Evolutionary conservation across 176 grass and related monocot genomes (phyloP).

Genomic region (Rhipidocladum racemiflorum): DNA sequence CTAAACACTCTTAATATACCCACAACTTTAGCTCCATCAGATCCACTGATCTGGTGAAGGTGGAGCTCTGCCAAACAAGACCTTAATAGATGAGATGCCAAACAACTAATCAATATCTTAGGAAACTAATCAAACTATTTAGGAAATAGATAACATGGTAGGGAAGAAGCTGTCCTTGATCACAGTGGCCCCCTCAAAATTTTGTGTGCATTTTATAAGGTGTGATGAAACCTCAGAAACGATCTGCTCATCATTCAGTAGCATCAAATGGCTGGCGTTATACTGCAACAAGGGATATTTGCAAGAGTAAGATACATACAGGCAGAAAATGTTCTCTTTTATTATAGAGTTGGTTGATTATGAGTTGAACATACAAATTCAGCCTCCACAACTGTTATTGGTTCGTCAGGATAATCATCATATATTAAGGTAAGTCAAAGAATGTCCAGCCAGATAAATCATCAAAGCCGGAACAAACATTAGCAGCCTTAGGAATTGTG

Average conservation of each 20-base stretch:
- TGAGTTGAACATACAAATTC: conserved; percentile 72
- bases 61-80: too few species aligned
- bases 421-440: conserved; percentile 71
- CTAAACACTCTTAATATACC: too few species aligned
- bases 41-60: too few species aligned
- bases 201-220: conserved; percentile 61
- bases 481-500: conserved; percentile 64
- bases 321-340: neutral
- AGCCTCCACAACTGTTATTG: conserved; percentile 63
- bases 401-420: conserved; percentile 66
- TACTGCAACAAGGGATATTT: conserved; percentile 42
- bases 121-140: too few species aligned
- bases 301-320: conserved; percentile 29
- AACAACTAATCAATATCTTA: too few species aligned
- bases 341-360: neutral
- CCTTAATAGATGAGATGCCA: too few species aligned
- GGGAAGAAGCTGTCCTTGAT: neutral
- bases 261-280: conserved; percentile 55
- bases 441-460: conserved; percentile 72
- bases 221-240: conserved; percentile 44
- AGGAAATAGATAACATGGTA: too few species aligned
- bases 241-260: conserved; percentile 64
- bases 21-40: too few species aligned
- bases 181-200: conserved; percentile 70
- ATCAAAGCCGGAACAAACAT: conserved; percentile 71